These are phyloP conservation scores for Penicillium longicatenatum DNA, from an alignment of 495 filamentous ascomycete genomes.

Conservation along the genomic window DNA sequence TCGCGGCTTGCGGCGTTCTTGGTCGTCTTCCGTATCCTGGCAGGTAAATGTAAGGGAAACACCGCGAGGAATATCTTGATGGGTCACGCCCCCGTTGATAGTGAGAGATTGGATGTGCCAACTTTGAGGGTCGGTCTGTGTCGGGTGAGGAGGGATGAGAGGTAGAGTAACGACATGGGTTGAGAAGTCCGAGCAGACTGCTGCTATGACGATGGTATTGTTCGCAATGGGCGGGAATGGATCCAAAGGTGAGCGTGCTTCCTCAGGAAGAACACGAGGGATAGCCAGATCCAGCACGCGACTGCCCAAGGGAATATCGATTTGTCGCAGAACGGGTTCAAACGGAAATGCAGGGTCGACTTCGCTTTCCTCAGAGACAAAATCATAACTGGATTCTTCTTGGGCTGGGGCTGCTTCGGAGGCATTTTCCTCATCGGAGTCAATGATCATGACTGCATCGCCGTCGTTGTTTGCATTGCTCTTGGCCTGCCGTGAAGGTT, in stretches of 20 bases:
- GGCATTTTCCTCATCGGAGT: slow-evolving; percentile 73
- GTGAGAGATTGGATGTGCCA: slow-evolving; percentile 63
- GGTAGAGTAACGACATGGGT: slow-evolving; percentile 73
- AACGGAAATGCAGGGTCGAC: slow-evolving; percentile 54
- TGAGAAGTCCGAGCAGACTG: slow-evolving; percentile 68
- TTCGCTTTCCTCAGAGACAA: slow-evolving; percentile 62
- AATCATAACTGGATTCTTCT: slow-evolving; percentile 49
- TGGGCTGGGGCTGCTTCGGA: slow-evolving; percentile 37
- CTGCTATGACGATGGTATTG: slow-evolving; percentile 67
- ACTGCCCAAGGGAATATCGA: slow-evolving; percentile 68
- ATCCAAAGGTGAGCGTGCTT: slow-evolving; percentile 48
- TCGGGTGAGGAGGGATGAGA: slow-evolving; percentile 68
- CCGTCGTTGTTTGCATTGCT: slow-evolving; percentile 39
- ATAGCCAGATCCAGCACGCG: slow-evolving; percentile 62
- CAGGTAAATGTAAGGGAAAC: slow-evolving; percentile 68
- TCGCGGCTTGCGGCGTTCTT: slow-evolving; percentile 32
- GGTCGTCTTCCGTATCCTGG: slow-evolving; percentile 34
- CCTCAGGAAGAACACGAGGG: slow-evolving; percentile 53
- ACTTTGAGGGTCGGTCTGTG: slow-evolving; percentile 35
- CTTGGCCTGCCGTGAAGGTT: slow-evolving; percentile 26
- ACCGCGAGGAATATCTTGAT: slow-evolving; percentile 62
- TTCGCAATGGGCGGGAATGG: slow-evolving; percentile 62
- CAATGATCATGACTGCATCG: slow-evolving; percentile 73
- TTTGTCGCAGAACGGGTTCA: slow-evolving; percentile 60
- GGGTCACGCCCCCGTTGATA: slow-evolving; percentile 52